These are phyloP conservation scores for Ramichloridium luteum DNA, from an alignment of 2,329 filamentous ascomycete genomes.

Conservation along the genomic window DNA sequence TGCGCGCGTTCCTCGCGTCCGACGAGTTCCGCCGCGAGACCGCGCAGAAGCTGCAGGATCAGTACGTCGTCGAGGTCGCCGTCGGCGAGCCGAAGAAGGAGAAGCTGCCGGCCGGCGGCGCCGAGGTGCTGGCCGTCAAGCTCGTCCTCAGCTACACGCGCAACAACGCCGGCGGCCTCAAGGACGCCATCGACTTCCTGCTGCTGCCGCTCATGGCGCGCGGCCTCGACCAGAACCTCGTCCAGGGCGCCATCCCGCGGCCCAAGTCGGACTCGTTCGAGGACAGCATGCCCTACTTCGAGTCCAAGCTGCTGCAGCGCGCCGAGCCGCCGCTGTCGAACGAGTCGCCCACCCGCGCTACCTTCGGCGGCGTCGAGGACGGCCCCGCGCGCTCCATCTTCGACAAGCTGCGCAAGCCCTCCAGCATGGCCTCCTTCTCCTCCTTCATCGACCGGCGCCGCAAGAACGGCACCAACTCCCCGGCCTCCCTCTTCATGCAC, in stretches of 20 bases:
- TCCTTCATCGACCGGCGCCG: conserved; percentile 90
- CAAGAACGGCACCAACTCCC: conserved; percentile 79
- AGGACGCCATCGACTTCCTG: conserved; percentile 91
- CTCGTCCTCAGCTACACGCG: conserved; percentile 60
- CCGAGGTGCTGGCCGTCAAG: conserved; percentile 32
- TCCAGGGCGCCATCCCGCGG: conserved; percentile 92
- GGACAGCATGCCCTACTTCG: conserved; percentile 90
- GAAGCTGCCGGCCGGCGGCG: conserved; percentile 30
- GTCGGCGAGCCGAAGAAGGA: conserved; percentile 44
- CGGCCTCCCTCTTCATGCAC: conserved; percentile 67
- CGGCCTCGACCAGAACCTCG: conserved; percentile 73
- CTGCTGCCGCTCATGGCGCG: conserved; percentile 74
- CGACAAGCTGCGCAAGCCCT: conserved; percentile 85
- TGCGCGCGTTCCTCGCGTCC: conserved; percentile 73
- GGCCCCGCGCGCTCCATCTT: conserved; percentile 73
- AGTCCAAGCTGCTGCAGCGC: conserved; percentile 90
- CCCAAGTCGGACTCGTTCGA: conserved; percentile 98
- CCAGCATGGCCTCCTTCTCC: conserved; percentile 85
- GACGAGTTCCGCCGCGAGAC: conserved; percentile 70
- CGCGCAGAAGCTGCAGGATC: conserved; percentile 69
- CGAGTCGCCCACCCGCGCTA: conserved; percentile 78
- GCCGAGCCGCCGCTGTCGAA: conserved; percentile 65
- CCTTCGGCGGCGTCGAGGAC: conserved; percentile 67
- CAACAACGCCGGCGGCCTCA: conserved; percentile 89
- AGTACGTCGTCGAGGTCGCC: conserved; percentile 82